Percentiles rank a stretch among this genome's conserved stretches.
phyloP scores from a whole-genome alignment of 2,329 filamentous ascomycete species.

The Arachnopeziza araneosa region DNA sequence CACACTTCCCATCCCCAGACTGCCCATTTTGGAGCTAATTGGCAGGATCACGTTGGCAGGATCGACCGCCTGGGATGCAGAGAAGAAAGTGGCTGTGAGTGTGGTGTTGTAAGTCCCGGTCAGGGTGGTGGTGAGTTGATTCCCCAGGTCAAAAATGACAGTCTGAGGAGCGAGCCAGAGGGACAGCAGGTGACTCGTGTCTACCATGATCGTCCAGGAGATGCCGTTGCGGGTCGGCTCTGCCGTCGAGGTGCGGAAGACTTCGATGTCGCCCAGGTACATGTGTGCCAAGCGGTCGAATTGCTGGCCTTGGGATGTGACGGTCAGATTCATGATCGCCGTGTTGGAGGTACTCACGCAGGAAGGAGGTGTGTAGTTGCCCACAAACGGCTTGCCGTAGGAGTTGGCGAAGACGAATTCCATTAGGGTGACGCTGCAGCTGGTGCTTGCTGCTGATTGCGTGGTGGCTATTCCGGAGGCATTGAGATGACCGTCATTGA shows the following conservation, averaged over 20 bases:
- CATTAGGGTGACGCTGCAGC: not conserved
- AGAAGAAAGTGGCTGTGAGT: constrained; percentile 65
- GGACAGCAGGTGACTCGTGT: constrained; percentile 57
- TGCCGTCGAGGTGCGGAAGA: constrained; percentile 79
- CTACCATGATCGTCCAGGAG: constrained; percentile 68
- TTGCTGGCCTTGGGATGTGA: constrained; percentile 52
- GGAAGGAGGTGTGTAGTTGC: constrained; percentile 14
- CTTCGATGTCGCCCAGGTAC: constrained; percentile 63
- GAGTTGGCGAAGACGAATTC: not conserved
- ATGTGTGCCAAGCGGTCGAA: constrained; percentile 57
- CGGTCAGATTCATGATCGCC: constrained; percentile 51
- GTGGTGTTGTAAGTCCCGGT: constrained; percentile 68
- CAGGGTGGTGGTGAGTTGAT: constrained; percentile 35
- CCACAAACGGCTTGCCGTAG: not conserved
- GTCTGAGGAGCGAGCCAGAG: constrained; percentile 64
- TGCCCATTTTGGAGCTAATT: constrained; percentile 43
- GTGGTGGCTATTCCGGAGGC: not conserved
- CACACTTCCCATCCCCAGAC: constrained; percentile 46
- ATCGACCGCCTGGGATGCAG: constrained; percentile 33
- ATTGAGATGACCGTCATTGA: not conserved
- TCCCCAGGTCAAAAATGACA: constrained; percentile 73
- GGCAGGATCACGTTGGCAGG: constrained; percentile 62
- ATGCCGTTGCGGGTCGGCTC: constrained; percentile 67
- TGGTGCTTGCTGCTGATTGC: not conserved
- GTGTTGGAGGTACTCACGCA: constrained; percentile 27